Base-by-base conservation (phyloP, 305 asterid species). In the Solanum hybrid region DNA sequence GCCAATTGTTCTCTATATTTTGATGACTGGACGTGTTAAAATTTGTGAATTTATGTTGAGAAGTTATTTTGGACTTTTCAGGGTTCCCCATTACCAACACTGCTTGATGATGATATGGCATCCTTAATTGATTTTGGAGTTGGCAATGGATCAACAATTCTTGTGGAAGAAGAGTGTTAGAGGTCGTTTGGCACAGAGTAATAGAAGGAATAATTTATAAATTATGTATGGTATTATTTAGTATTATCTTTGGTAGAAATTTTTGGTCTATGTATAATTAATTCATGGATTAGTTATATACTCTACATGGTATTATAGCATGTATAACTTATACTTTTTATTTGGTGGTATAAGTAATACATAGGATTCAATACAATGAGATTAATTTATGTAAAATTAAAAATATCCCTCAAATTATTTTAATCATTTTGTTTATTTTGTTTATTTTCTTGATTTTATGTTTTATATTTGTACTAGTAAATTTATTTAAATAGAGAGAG, bases 101-200 rank as follows among this genome's bases (percentile, higher is more conserved):
- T 94, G 94, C 98, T 97, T 39, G 97, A 93, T 86, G 97, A 95
- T 92, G 98, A 96, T 88, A 94, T 94, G 98, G 94, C 95, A 42
- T 94, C 98, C 86, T 96, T 95, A 87, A 77, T 94, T 35, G 99
- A 97, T 90, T 92, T 95, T 89, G 98, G 98, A 39, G 93, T 96
- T 83, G 94, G 95, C 89, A 97, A 93, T 78, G 95, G 90, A 57
- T 97, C 98, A 88, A 94, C 96, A 87, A 93, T 97, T 93, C 98
- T 98, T 51, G 92, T 96, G 61, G 98, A 97, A 33, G 98, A 97
- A 91, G 93, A 90, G 67, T 91, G 92, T 35, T 22, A 61, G 57
- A 57, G 9, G 67, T 57, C 8, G 24, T 57, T 57, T 57, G 24
- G 67, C 18, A 57, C 10, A 18, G 67, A 57, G 67, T 57, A 57